phyloP scores from a whole-genome alignment of 306 rosid genomes.

The Hylodesmum podocarpum region DNA sequence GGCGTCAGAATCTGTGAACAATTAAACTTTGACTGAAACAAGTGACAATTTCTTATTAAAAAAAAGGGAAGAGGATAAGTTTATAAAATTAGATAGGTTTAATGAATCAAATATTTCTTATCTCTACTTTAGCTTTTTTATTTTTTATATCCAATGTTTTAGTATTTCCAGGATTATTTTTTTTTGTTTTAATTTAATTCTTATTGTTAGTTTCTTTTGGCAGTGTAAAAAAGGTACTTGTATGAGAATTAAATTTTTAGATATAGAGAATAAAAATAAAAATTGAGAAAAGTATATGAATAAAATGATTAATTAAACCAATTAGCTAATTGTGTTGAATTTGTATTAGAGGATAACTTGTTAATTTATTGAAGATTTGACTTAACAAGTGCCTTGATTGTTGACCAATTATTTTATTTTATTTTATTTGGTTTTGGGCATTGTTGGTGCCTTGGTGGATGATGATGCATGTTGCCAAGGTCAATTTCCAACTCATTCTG shows the following conservation, averaged over 20 bases:
- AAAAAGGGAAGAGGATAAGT: background rate
- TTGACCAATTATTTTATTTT: background rate
- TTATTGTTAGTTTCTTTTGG: too few species aligned
- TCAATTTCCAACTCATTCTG: slow-evolving; percentile 7
- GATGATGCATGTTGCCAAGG: slow-evolving; percentile 24
- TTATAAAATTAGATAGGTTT: background rate
- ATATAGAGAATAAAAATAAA: too few species aligned
- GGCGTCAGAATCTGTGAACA: background rate
- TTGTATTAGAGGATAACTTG: background rate
- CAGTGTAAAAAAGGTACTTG: too few species aligned
- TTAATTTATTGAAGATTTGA: background rate
- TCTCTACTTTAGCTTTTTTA: too few species aligned
- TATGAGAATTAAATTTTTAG: too few species aligned
- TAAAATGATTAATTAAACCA: too few species aligned
- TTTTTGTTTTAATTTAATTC: too few species aligned
- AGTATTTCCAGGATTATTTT: too few species aligned
- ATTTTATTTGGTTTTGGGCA: background rate
- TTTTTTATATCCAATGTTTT: too few species aligned
- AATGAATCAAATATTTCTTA: too few species aligned
- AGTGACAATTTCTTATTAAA: background rate
- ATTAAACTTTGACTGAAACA: slow-evolving; percentile 10
- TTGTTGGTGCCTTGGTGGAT: too few species aligned
- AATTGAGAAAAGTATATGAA: too few species aligned
- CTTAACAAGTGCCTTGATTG: background rate
- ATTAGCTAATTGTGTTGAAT: slow-evolving; percentile 8